These are phyloP conservation scores for Phoma herbarum DNA, from an alignment of 2,329 filamentous ascomycete genomes.

Conservation along the genomic window DNA sequence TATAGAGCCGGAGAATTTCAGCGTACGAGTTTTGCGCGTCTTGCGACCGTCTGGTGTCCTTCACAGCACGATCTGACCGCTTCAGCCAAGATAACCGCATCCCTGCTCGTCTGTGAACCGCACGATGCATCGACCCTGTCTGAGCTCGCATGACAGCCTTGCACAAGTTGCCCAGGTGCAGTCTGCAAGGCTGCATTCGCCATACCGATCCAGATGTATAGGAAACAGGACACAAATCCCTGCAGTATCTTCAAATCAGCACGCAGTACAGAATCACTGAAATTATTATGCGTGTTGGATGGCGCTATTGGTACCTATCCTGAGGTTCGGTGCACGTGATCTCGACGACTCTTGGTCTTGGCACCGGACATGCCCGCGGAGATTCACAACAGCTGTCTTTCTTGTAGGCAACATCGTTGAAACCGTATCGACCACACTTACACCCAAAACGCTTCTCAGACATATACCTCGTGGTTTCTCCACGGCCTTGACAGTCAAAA, in stretches of 20 bases:
- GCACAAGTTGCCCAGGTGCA: background rate
- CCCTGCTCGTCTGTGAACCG: constrained; percentile 16
- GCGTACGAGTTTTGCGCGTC: background rate
- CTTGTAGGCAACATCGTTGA: constrained; percentile 27
- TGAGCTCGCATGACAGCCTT: constrained; percentile 16
- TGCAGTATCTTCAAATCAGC: background rate
- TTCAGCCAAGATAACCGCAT: constrained; percentile 4
- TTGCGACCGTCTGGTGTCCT: background rate
- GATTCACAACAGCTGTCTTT: constrained; percentile 33
- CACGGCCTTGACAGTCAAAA: constrained; percentile 42
- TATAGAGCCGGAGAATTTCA: background rate
- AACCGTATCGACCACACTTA: background rate
- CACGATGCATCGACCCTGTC: constrained; percentile 16
- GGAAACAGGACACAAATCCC: background rate
- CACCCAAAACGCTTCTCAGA: background rate
- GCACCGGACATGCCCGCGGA: constrained; percentile 7
- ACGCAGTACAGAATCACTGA: background rate
- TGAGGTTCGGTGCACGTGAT: constrained; percentile 4
- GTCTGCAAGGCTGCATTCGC: constrained; percentile 7
- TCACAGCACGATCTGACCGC: background rate
- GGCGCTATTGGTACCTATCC: background rate
- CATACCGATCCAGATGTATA: background rate
- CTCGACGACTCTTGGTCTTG: constrained; percentile 10
- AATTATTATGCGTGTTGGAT: background rate
- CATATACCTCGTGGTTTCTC: no score